Evolutionary conservation across 2,329 filamentous ascomycete species (phyloP).

Genomic region (Fusarium sp.): DNA sequence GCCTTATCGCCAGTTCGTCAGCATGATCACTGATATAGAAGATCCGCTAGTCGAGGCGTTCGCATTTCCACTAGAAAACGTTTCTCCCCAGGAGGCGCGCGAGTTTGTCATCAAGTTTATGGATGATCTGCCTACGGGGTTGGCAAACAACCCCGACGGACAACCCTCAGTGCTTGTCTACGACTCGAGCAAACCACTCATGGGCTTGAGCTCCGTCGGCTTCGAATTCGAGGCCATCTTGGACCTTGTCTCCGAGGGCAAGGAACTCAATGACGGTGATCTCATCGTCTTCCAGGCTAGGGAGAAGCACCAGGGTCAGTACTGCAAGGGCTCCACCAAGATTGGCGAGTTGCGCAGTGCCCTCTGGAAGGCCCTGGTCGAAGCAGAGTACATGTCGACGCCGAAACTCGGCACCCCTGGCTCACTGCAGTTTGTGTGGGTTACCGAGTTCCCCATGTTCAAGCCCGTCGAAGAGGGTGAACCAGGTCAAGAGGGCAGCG

Average conservation of each 20-base stretch:
- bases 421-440: constrained; percentile 80
- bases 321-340: constrained; percentile 69
- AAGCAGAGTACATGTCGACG: constrained; percentile 65
- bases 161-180: constrained; percentile 83
- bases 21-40: constrained; percentile 78
- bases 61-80: constrained; percentile 69
- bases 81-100: constrained; percentile 64
- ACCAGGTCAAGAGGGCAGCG: constrained; percentile 83
- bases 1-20: constrained; percentile 70
- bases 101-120: constrained; percentile 78
- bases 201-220: constrained; percentile 82
- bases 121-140: constrained; percentile 68
- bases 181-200: constrained; percentile 78
- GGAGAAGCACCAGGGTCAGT: constrained; percentile 68
- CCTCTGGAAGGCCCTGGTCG: constrained; percentile 76
- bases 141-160: constrained; percentile 78
- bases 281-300: constrained; percentile 86
- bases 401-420: constrained; percentile 51
- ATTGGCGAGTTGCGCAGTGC: constrained; percentile 79
- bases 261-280: constrained; percentile 72
- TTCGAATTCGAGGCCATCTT: constrained; percentile 70
- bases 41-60: constrained; percentile 81
- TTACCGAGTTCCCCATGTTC: constrained; percentile 93
- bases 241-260: constrained; percentile 46
- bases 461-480: constrained; percentile 73